A percentile compares a stretch with the other conserved stretches of the same genome.
phyloP scores from a whole-genome alignment of 2,329 filamentous ascomycete species.

The Monosporascus sp. region DNA sequence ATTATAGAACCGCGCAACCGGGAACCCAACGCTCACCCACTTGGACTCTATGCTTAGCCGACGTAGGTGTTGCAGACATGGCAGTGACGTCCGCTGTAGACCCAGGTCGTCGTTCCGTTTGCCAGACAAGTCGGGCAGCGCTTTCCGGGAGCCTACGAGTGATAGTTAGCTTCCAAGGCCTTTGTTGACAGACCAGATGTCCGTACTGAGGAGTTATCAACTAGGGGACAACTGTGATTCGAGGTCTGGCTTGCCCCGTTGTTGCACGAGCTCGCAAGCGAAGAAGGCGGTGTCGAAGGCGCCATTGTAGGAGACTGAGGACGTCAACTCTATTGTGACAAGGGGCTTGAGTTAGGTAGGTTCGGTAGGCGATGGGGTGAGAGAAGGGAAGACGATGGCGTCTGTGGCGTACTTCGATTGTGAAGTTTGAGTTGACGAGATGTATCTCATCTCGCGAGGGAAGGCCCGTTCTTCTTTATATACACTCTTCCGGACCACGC shows the following conservation, averaged over 20 bases:
- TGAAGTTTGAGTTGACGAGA: neutral
- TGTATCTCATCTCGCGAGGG: neutral
- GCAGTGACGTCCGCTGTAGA: slow-evolving; percentile 18
- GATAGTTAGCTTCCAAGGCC: slow-evolving; percentile 4
- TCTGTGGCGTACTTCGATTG: neutral
- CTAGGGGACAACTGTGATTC: slow-evolving; percentile 3
- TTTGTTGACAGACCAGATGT: slow-evolving; percentile 3
- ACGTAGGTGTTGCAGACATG: slow-evolving; percentile 19
- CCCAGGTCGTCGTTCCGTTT: slow-evolving; percentile 13
- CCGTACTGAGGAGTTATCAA: slow-evolving; percentile 14
- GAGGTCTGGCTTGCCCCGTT: slow-evolving; percentile 4
- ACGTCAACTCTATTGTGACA: neutral
- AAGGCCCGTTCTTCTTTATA: neutral
- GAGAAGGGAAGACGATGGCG: too few species aligned
- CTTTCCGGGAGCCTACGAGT: slow-evolving; percentile 13
- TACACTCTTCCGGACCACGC: neutral
- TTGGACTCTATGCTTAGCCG: slow-evolving; percentile 2
- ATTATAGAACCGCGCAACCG: neutral
- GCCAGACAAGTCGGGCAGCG: slow-evolving; percentile 15
- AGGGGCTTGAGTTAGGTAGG: too few species aligned
- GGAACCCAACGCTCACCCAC: neutral
- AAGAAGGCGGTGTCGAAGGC: slow-evolving; percentile 7
- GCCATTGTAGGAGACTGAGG: slow-evolving; percentile 6
- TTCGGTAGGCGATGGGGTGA: neutral
- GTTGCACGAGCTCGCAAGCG: slow-evolving; percentile 1